These are phyloP conservation scores for Rutidosis leptorrhynchoides DNA, from an alignment of 129 eudicot species.

Conservation along the genomic window DNA sequence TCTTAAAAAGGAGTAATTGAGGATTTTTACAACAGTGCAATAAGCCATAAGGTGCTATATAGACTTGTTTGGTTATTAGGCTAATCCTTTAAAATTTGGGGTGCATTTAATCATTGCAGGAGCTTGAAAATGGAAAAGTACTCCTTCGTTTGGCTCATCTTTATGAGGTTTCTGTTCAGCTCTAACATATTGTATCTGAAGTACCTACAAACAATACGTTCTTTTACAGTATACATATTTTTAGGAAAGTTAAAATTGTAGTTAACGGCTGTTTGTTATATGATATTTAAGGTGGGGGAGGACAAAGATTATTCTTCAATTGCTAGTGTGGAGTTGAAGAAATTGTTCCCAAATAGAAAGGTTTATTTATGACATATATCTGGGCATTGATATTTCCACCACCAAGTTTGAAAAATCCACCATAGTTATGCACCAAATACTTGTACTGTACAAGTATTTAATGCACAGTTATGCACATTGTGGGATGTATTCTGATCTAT, in stretches of 20 bases:
- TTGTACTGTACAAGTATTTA: too few relatives aligned
- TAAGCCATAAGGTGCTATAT: background rate
- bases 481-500: background rate
- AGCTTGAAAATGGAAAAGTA: constrained; percentile 71
- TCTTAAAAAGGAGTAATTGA: too few relatives aligned
- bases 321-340: constrained; percentile 77
- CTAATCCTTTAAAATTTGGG: background rate
- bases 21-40: too few relatives aligned
- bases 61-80: background rate
- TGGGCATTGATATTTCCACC: too few relatives aligned
- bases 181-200: constrained; percentile 1
- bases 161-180: constrained; percentile 61
- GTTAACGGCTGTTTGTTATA: constrained; percentile 14
- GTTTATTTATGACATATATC: constrained; percentile 26
- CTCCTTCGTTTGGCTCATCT: constrained; percentile 95
- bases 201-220: background rate
- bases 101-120: constrained; percentile 48
- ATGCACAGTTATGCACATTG: too few relatives aligned
- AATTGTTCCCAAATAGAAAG: constrained; percentile 74
- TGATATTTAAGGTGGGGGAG: constrained; percentile 66
- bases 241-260: constrained; percentile 9
- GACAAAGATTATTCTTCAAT: constrained; percentile 72
- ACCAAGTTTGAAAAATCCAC: too few relatives aligned
- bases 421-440: too few relatives aligned
- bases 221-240: background rate